Evolutionary conservation across 352 stramenopile species (phyloP), one percentile per base, ranked within the genome.

Genomic region (Phytophthora podocarpi): DNA sequence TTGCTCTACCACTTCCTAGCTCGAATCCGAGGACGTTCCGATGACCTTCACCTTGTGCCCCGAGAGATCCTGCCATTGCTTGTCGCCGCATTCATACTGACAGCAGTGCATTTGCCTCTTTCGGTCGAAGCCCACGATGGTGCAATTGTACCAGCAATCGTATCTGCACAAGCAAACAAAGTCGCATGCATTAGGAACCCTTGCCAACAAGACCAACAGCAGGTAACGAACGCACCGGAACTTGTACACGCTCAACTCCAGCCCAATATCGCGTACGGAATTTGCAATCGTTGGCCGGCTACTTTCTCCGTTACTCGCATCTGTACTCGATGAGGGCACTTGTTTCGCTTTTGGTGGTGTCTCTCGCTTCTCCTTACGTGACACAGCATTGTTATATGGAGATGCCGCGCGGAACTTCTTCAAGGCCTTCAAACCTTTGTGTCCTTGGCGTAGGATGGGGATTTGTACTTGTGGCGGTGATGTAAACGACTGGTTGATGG

Each of bases 101-200:
- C 82, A 91, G 52, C 82, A 91, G 63, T 93, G 85, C 53, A 91
- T 73, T 30, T 70, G 67, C 15, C 82, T 74, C 48, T 93, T 93
- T 27, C 61, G 58, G 34, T 93, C 85, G 37, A 75, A 93, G 20
- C 85, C 82, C 15, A 93, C 80, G 34, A 93, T 63, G 1, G 72
- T 89, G 70, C 85, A 93, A 42, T 71, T 80, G 51, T 93, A 93
- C 85, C 80, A 93, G 60, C 78, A 93, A 55, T 93, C 82, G 42
- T 91, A 93, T 59, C 77, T 84, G 36, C 40, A 30, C 16, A 24
- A 26, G 39, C 27, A 34, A 28, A 24, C 37, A 53, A 43, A 30
- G 6, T 41, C 45, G 7, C 12, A 54, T 1, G 16, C 20, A 27
- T 53, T 2, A 47, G 23, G 53, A 28, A 43, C 24, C 3, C n/a